Conservation (phyloP, 106 monocot species). For the Cymbidium sinense region DNA sequence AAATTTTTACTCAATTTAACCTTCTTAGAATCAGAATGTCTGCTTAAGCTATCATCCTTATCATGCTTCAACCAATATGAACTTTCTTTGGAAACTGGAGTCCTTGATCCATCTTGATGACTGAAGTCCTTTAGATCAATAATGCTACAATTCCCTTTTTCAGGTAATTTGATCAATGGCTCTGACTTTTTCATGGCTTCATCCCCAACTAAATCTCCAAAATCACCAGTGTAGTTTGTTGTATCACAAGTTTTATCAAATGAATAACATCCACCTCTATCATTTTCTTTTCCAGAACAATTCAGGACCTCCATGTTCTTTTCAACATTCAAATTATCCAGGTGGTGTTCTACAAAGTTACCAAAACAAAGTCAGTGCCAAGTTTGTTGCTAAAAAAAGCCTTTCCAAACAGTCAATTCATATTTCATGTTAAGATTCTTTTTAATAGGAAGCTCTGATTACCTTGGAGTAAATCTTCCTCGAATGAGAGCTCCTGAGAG, state of each 20-base stretch:
- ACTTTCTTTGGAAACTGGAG: slow-evolving; percentile 23
- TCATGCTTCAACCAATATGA: slow-evolving; percentile 14
- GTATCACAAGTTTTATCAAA: neutral
- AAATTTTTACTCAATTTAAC: slow-evolving; percentile 7
- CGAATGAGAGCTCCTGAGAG: slow-evolving; percentile 8
- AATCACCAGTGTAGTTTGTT: neutral
- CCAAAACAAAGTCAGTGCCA: neutral
- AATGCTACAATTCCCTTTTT: slow-evolving; percentile 17
- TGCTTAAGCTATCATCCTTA: slow-evolving; percentile 16
- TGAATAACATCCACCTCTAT: slow-evolving; percentile 2
- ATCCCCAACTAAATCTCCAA: slow-evolving; percentile 6
- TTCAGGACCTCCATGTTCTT: slow-evolving; percentile 5
- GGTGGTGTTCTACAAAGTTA: neutral
- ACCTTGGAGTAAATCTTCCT: slow-evolving; percentile 9
- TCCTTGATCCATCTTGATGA: slow-evolving; percentile 17
- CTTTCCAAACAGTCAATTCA: too few relatives aligned
- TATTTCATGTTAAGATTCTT: neutral
- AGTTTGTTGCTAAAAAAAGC: neutral
- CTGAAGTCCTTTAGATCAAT: slow-evolving; percentile 8
- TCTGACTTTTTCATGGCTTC: slow-evolving; percentile 6
- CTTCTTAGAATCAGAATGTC: slow-evolving; percentile 14
- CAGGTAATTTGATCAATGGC: neutral
- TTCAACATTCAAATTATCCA: neutral
- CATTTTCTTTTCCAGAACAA: slow-evolving; percentile 5
- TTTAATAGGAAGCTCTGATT: neutral